Conservation (phyloP, 371 early-diverging fungal species). For the Basidiobolus meristosporus region DNA sequence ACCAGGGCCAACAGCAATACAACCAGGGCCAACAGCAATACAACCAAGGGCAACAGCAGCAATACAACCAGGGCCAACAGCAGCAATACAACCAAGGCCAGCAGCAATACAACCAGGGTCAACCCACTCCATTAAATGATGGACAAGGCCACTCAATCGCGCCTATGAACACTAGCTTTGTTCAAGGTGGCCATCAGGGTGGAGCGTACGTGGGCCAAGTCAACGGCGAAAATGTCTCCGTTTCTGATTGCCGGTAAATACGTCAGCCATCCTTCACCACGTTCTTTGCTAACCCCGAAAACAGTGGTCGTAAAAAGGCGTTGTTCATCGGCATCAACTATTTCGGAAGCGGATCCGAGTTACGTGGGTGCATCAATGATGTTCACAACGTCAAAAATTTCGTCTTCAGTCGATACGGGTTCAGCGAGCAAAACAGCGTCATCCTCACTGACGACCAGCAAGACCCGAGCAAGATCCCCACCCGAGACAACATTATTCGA, state of each 20-base stretch:
- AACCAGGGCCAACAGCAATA: no score
- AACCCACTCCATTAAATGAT: no score
- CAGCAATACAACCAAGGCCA: no score
- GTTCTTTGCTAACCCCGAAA: background rate
- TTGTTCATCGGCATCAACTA: slow-evolving; percentile 87
- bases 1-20: no score
- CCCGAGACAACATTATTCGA: slow-evolving; percentile 27
- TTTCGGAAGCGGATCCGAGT: slow-evolving; percentile 18
- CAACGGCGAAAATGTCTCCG: background rate
- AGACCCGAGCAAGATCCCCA: slow-evolving; percentile 23
- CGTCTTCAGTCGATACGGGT: slow-evolving; percentile 17
- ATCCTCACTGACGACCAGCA: slow-evolving; percentile 32
- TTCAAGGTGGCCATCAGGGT: no score
- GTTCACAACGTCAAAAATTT: slow-evolving; percentile 25
- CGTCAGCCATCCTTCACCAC: background rate
- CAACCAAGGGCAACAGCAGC: no score
- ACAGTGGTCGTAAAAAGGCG: slow-evolving; percentile 42
- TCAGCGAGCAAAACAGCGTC: slow-evolving; percentile 16
- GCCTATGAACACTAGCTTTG: no score
- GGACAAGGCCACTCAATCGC: no score
- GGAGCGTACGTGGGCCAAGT: background rate
- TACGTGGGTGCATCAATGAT: slow-evolving; percentile 49
- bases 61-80: no score
- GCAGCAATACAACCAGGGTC: no score
- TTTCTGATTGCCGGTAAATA: slow-evolving; percentile 4